A percentile compares a stretch with the other conserved stretches of the same genome.
These are phyloP conservation scores for Boletus vinaceobasis DNA, from an alignment of 768 basidiomycete genomes.

Conservation along the genomic window DNA sequence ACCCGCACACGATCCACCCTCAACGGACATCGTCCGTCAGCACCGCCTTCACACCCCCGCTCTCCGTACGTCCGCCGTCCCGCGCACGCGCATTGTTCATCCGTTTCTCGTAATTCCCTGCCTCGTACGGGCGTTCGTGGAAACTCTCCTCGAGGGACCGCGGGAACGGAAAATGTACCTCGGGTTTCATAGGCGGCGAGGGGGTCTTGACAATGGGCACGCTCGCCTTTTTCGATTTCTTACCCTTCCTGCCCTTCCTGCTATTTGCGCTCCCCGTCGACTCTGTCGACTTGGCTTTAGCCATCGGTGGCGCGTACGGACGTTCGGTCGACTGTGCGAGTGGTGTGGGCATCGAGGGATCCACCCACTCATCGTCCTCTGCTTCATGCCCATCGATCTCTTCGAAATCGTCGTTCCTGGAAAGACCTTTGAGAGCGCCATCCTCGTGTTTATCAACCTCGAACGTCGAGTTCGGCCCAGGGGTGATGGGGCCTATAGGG, in stretches of 20 bases:
- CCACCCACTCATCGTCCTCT: conserved; percentile 59
- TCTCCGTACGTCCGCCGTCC: conserved; percentile 81
- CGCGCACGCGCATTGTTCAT: conserved; percentile 74
- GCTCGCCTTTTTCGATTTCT: conserved; percentile 34
- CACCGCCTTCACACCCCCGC: conserved; percentile 79
- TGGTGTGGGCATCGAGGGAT: conserved; percentile 51
- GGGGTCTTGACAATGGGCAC: conserved; percentile 41
- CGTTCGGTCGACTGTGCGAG: conserved; percentile 24
- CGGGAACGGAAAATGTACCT: conserved; percentile 63
- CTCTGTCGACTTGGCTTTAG: conserved; percentile 25
- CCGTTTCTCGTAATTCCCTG: conserved; percentile 39
- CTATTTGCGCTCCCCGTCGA: conserved; percentile 25
- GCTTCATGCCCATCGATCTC: conserved; percentile 30
- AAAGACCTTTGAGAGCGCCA: conserved; percentile 21
- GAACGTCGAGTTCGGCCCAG: conserved; percentile 45
- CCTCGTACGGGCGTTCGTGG: conserved; percentile 22
- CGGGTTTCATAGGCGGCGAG: conserved; percentile 24
- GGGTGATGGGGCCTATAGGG: conserved; percentile 65
- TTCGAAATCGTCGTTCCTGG: conserved; percentile 27
- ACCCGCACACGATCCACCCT: conserved; percentile 7
- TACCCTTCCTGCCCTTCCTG: conserved; percentile 33
- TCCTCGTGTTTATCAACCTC: conserved; percentile 23
- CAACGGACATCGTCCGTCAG: conserved; percentile 40
- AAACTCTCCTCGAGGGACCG: conserved; percentile 43
- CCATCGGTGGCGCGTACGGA: conserved; percentile 27